These are phyloP conservation scores for Yarrowia divulgata DNA, from an alignment of 805 yeast genomes.

Conservation along the genomic window DNA sequence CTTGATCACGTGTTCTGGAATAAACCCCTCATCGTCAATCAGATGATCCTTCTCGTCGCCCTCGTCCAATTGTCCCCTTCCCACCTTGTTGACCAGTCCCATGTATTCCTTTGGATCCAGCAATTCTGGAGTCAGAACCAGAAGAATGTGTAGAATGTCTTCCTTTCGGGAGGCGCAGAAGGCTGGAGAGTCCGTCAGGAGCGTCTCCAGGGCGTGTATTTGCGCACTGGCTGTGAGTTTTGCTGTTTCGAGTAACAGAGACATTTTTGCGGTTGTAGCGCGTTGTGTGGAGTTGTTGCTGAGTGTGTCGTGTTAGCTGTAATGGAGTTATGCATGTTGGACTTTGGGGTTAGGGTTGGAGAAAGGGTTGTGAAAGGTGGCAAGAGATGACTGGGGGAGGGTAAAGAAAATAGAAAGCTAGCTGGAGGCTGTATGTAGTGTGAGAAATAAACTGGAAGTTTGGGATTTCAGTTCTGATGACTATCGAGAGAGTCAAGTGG, in stretches of 20 bases:
- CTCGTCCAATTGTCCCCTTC: conserved; percentile 10
- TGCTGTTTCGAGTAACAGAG: conserved; percentile 23
- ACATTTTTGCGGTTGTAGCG: not conserved
- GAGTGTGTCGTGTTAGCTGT: not conserved
- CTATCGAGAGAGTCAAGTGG: too few species aligned
- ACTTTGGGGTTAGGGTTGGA: not conserved
- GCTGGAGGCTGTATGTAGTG: too few species aligned
- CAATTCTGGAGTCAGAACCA: conserved; percentile 34
- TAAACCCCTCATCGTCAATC: not conserved
- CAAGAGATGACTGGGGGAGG: not conserved
- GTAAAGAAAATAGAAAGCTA: too few species aligned
- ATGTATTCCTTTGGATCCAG: conserved; percentile 30
- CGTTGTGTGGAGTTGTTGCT: not conserved
- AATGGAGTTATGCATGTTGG: conserved; percentile 3
- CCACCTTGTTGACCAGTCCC: conserved; percentile 19
- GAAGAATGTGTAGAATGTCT: conserved; percentile 18
- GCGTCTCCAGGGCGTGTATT: conserved; percentile 16
- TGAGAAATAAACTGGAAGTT: too few species aligned
- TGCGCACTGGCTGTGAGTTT: conserved; percentile 16
- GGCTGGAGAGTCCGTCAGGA: conserved; percentile 14
- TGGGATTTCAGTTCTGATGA: too few species aligned
- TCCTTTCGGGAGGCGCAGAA: conserved; percentile 5
- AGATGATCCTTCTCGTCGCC: conserved; percentile 10
- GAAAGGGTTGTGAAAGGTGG: not conserved
- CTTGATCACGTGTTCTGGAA: conserved; percentile 17